Evolutionary conservation across 73 alveolate species (phyloP), one percentile per base, ranked within the genome.

Genomic region (Stentor coeruleus): DNA sequence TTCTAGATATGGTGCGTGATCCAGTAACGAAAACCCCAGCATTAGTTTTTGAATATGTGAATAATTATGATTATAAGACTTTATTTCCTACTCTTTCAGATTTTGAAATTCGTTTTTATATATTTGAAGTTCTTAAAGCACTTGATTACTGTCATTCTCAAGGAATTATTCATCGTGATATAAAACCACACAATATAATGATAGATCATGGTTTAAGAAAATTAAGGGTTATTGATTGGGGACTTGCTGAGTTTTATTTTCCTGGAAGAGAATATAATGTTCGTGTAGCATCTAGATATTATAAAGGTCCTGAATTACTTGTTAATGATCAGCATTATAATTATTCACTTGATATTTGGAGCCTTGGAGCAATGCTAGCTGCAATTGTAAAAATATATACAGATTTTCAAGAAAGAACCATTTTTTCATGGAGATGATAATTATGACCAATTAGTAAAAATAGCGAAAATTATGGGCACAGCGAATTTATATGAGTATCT

Each of bases 361-460:
- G 96, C 28, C 86, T 95, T 40, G 99, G 99, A 39, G 95, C 98
- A 77, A 93, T 92, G 80, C 82, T 94, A 72, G 98, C 97, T 26
- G 98, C 95, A 79, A 94, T 94, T 88, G 89, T 73, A 36, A 14
- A 59, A 58, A n/a, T 2, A 15, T 35, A 26, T 33, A 58, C 77
- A 91, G 99, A 97, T 97, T 82, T 95, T 97, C 81, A 97, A 93
- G 82, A 91, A 91, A 74, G 99, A 97, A 82, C 99, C 99, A 39
- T 96, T 97, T 93, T 97, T 97, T 87, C 96, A 97, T 77, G 99
- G 99, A 40, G 89, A 88, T 39, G 99, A 97, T 90, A 97, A 97
- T 87, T 92, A 97, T 66, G 99, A 97, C 88, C 97, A 97, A 82
- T 89, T 97, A 74, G 93, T 96, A 58, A 96, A 96, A 81, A 96